phyloP scores from a whole-genome alignment of 306 rosid species.

The Castanopsis chinensis region DNA sequence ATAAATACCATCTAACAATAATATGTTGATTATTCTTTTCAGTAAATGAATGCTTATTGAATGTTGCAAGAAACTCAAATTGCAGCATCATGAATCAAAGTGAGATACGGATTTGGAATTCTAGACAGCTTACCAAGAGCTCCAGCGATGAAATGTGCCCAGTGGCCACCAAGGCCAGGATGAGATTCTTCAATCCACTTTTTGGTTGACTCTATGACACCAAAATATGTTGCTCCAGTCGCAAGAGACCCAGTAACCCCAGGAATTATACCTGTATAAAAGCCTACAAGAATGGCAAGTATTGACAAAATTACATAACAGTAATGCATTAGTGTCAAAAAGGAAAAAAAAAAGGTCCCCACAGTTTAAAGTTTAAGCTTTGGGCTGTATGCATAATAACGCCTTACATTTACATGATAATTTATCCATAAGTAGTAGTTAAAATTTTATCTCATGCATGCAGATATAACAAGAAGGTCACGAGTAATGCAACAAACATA shows the following conservation, averaged over 20 bases:
- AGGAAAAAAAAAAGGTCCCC: too few species aligned
- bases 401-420: not conserved
- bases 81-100: not conserved
- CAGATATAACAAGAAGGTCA: not conserved
- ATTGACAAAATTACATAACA: slow-evolving; percentile 11
- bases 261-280: slow-evolving; percentile 81
- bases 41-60: not conserved
- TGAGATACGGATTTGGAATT: slow-evolving; percentile 17
- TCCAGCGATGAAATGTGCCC: slow-evolving; percentile 96
- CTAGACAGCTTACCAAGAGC: slow-evolving; percentile 66
- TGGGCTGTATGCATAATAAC: not conserved
- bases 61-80: slow-evolving; percentile 19
- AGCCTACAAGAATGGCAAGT: slow-evolving; percentile 48
- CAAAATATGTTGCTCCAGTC: slow-evolving; percentile 94
- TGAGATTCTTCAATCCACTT: slow-evolving; percentile 87
- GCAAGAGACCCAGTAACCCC: slow-evolving; percentile 91
- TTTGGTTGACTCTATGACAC: slow-evolving; percentile 84
- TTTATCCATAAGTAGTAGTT: not conserved
- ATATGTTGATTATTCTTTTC: not conserved
- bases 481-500: not conserved
- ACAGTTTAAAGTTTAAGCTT: slow-evolving; percentile 7
- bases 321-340: not conserved
- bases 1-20: not conserved
- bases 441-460: not conserved
- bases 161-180: slow-evolving; percentile 77